phyloP scores from a whole-genome alignment of 164 flowering plant genomes.

The Tetrastigma voinierianum region DNA sequence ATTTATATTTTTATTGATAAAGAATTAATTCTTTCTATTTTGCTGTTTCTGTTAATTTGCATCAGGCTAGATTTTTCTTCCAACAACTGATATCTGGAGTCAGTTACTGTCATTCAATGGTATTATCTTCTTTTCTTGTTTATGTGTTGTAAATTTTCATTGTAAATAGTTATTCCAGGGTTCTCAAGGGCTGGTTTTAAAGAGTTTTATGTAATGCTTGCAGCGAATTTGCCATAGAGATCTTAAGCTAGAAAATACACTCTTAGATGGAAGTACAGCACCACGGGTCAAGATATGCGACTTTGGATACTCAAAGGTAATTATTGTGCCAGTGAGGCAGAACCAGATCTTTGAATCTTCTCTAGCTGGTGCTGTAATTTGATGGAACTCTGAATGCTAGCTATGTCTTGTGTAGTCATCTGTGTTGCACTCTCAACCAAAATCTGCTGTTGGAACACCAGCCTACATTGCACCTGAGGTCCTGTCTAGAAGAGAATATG shows the following conservation, averaged over 20 bases:
- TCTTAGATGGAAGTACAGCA: constrained; percentile 67
- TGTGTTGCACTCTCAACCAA: constrained; percentile 85
- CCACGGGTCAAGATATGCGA: constrained; percentile 82
- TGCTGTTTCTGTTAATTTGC: constrained; percentile 5
- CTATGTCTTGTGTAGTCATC: constrained; percentile 47
- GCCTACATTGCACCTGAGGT: constrained; percentile 91
- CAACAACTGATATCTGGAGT: constrained; percentile 97
- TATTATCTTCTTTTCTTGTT: constrained; percentile 16
- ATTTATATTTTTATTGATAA: background rate
- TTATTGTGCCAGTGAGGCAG: background rate
- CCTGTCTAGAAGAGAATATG: constrained; percentile 64
- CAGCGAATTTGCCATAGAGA: constrained; percentile 88
- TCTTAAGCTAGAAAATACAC: constrained; percentile 80
- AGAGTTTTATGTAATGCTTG: constrained; percentile 6
- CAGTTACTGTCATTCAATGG: constrained; percentile 93
- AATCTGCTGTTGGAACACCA: constrained; percentile 86
- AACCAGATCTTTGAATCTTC: background rate
- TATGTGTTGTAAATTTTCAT: background rate
- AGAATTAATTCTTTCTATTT: background rate
- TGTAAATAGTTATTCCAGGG: background rate
- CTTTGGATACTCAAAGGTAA: constrained; percentile 86
- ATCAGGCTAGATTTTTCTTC: constrained; percentile 85
- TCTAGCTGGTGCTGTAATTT: background rate
- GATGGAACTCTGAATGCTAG: background rate
- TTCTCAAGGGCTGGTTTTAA: background rate